Conservation (phyloP, 2,329 filamentous ascomycete species). For the Trichoderma hamatum region DNA sequence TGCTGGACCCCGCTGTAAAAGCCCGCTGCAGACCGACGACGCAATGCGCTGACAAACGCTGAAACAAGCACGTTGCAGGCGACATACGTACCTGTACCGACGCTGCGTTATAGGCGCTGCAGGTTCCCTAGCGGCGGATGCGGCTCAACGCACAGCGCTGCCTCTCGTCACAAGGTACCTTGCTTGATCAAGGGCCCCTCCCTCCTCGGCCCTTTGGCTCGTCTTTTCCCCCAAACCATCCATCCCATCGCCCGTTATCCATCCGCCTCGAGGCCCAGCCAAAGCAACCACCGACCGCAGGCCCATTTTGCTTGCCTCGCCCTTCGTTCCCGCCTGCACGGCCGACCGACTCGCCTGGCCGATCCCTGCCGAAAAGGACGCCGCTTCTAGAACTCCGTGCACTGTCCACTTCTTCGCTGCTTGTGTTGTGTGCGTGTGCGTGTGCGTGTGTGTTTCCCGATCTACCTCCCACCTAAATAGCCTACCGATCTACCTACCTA, state of each 20-base stretch:
- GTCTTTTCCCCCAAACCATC: constrained; percentile 12
- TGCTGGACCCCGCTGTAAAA: constrained; percentile 3
- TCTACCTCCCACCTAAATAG: background rate
- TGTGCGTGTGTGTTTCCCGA: background rate
- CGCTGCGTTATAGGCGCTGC: background rate
- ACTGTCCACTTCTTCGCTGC: background rate
- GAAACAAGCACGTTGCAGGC: background rate
- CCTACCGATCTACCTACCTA: background rate
- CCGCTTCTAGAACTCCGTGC: constrained; percentile 3
- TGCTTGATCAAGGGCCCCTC: background rate
- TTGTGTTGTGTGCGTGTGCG: background rate
- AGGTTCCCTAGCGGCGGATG: constrained; percentile 4
- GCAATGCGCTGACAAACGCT: constrained; percentile 22
- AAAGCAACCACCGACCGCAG: background rate
- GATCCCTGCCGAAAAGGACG: background rate
- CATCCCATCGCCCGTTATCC: background rate
- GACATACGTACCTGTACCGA: background rate
- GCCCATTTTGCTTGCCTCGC: background rate
- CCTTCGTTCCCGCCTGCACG: background rate
- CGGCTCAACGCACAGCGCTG: constrained; percentile 12
- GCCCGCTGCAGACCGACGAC: background rate
- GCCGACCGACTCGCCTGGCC: background rate
- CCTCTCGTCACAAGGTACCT: constrained; percentile 11
- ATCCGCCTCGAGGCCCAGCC: constrained; percentile 1
- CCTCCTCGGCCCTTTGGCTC: background rate